These are phyloP conservation scores for Coemansia sp. DNA, from an alignment of 192 early-diverging fungal genomes.

Conservation along the genomic window DNA sequence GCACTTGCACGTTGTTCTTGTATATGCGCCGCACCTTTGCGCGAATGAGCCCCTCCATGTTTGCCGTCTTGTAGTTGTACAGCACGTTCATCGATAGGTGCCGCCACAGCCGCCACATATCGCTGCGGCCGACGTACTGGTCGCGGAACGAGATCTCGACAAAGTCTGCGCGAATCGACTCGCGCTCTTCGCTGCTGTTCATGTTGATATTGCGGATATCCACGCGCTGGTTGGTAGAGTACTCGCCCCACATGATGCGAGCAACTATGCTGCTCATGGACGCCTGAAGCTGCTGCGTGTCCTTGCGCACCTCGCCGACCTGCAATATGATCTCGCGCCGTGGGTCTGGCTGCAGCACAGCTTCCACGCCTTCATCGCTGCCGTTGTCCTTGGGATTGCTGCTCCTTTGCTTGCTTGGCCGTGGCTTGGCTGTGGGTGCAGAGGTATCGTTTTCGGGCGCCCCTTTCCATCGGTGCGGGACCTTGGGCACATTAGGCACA, in stretches of 20 bases:
- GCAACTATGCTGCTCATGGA: constrained; percentile 27
- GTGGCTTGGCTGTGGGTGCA: not conserved
- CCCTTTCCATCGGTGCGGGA: constrained; percentile 9
- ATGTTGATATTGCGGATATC: constrained; percentile 63
- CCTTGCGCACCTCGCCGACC: constrained; percentile 47
- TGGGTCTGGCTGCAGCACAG: constrained; percentile 18
- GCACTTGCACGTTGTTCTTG: constrained; percentile 61
- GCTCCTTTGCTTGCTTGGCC: constrained; percentile 1
- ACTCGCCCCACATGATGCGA: constrained; percentile 47
- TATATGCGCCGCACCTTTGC: constrained; percentile 82
- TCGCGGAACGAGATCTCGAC: constrained; percentile 86
- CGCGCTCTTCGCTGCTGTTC: constrained; percentile 28
- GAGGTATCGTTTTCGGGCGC: not conserved
- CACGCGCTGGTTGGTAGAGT: constrained; percentile 36
- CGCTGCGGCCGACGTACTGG: constrained; percentile 87
- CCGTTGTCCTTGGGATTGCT: constrained; percentile 6
- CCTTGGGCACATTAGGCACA: not conserved
- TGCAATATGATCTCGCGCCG: constrained; percentile 40
- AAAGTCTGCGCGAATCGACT: constrained; percentile 68
- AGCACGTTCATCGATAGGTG: constrained; percentile 67
- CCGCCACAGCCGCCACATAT: constrained; percentile 90
- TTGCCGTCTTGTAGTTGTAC: constrained; percentile 73
- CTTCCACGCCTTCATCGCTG: constrained; percentile 13
- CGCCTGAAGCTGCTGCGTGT: constrained; percentile 42
- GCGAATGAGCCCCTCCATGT: constrained; percentile 67